Conservation (phyloP, 2,329 filamentous ascomycete species). For the Macroventuria anomochaeta region DNA sequence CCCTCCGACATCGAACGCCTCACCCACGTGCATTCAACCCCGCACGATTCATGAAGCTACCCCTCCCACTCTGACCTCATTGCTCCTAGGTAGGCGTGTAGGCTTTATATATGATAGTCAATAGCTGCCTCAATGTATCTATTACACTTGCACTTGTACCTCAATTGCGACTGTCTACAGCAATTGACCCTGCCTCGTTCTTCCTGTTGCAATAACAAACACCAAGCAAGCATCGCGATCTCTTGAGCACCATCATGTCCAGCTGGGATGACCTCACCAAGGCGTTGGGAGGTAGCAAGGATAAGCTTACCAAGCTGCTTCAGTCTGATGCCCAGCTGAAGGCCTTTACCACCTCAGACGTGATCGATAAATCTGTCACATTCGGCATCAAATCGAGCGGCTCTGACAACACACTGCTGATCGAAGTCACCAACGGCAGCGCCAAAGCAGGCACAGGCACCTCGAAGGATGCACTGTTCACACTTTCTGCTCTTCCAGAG, state of each 20-base stretch:
- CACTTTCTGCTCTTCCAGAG: constrained; percentile 51
- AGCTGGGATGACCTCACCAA: constrained; percentile 44
- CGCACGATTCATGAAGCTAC: constrained; percentile 19
- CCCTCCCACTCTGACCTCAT: constrained; percentile 20
- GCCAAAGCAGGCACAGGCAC: constrained; percentile 37
- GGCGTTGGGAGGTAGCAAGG: constrained; percentile 41
- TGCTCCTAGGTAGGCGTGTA: background rate
- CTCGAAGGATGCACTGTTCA: constrained; percentile 47
- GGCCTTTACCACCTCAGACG: constrained; percentile 45
- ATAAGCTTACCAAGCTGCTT: constrained; percentile 42
- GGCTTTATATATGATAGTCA: constrained; percentile 10
- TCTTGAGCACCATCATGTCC: constrained; percentile 29
- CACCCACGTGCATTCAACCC: constrained; percentile 17
- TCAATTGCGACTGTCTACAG: background rate
- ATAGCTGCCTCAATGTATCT: background rate
- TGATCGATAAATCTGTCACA: constrained; percentile 41
- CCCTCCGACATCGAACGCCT: constrained; percentile 9
- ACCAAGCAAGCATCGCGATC: background rate
- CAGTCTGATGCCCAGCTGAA: constrained; percentile 44
- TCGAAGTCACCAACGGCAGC: constrained; percentile 42
- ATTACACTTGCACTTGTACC: background rate
- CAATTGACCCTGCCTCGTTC: background rate
- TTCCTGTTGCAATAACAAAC: background rate
- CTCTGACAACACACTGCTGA: constrained; percentile 43
- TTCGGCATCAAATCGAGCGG: constrained; percentile 47